Percentiles rank a stretch among this genome's conserved stretches.
Evolutionary conservation across 768 basidiomycete species (phyloP).

Genomic region (Exidia glandulosa): DNA sequence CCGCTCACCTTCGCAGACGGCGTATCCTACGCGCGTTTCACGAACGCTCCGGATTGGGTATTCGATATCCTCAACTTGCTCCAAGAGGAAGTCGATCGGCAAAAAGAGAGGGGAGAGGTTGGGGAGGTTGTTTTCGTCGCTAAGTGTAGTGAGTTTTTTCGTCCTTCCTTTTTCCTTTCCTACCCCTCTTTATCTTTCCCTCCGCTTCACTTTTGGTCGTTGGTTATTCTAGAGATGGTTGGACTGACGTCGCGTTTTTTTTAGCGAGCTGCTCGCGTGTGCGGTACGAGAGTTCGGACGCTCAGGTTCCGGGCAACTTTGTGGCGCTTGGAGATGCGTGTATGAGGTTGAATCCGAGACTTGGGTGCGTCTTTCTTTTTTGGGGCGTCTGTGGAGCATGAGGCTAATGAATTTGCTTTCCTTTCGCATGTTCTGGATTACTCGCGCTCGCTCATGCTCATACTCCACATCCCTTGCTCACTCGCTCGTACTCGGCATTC

Average conservation of each 20-base stretch:
- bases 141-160: no score
- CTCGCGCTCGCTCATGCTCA: not conserved
- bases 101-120: no score
- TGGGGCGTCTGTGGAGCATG: no score
- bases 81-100: no score
- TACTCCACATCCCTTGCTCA: no score
- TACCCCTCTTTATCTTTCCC: not conserved
- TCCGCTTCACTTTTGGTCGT: not conserved
- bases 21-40: not conserved
- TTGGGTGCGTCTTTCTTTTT: constrained; percentile 5
- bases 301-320: constrained; percentile 21
- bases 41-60: constrained; percentile 14
- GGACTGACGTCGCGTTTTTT: not conserved
- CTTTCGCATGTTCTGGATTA: not conserved
- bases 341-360: constrained; percentile 17
- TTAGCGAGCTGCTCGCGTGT: constrained; percentile 16
- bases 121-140: no score
- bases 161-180: no score
- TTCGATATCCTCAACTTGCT: constrained; percentile 19
- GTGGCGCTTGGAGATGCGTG: constrained; percentile 26
- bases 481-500: no score
- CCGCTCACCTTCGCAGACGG: not conserved
- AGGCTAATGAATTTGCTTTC: not conserved
- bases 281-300: constrained; percentile 15
- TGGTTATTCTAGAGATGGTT: no score